Conservation (phyloP, 2,329 filamentous ascomycete species). For the Madurella mycetomatis region DNA sequence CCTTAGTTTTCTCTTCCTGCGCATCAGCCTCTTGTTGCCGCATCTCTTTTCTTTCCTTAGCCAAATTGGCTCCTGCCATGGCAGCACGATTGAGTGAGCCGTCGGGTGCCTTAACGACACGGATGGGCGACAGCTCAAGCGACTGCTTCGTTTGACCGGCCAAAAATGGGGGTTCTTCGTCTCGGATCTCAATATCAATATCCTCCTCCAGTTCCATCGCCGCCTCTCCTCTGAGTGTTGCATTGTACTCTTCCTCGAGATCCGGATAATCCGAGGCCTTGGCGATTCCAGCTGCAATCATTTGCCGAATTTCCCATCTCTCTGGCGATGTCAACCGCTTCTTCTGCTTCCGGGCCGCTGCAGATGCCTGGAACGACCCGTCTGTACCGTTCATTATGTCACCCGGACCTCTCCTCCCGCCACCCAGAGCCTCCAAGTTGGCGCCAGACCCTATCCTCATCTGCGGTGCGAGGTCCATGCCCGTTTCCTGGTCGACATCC, state of each 20-base stretch:
- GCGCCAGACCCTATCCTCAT: constrained; percentile 79
- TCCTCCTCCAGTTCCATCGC: constrained; percentile 93
- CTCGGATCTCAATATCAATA: constrained; percentile 91
- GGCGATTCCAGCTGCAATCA: constrained; percentile 91
- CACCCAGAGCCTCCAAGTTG: constrained; percentile 76
- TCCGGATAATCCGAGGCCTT: constrained; percentile 93
- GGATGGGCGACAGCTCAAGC: constrained; percentile 87
- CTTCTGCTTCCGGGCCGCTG: constrained; percentile 58
- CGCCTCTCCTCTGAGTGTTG: constrained; percentile 77
- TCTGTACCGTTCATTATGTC: constrained; percentile 34
- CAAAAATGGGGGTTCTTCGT: constrained; percentile 94
- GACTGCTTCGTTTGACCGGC: constrained; percentile 96
- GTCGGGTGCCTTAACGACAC: constrained; percentile 95
- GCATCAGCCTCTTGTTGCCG: constrained; percentile 82
- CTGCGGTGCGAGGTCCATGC: constrained; percentile 76
- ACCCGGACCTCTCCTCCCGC: constrained; percentile 53
- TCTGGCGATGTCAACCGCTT: constrained; percentile 97
- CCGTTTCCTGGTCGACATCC: constrained; percentile 87
- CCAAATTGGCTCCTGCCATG: constrained; percentile 83
- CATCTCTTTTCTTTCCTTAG: constrained; percentile 85
- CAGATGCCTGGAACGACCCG: constrained; percentile 60
- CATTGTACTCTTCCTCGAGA: constrained; percentile 88
- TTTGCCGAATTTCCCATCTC: constrained; percentile 93
- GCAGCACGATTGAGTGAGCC: constrained; percentile 96
- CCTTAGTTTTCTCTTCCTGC: constrained; percentile 71